phyloP scores from a whole-genome alignment of 2,329 filamentous ascomycete species.

The Calycina herbarum region DNA sequence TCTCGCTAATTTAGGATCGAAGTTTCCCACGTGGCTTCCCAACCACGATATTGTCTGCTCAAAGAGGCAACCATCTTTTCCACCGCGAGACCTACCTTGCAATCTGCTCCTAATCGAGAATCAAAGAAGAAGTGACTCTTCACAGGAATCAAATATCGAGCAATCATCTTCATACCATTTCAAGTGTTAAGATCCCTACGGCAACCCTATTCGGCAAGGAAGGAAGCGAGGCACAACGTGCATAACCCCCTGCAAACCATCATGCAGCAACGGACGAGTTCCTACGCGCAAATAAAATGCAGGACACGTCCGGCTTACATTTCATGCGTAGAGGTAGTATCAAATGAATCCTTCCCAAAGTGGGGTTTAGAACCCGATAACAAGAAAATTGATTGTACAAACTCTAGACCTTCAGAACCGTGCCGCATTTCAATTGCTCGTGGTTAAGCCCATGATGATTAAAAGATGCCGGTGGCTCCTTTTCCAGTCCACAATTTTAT shows the following conservation, averaged over 20 bases:
- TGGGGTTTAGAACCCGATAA: not conserved
- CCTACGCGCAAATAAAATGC: not conserved
- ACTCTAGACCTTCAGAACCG: not conserved
- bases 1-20: not conserved
- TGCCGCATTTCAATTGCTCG: not conserved
- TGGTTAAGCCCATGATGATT: not conserved
- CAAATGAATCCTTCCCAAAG: slow-evolving; percentile 4
- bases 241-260: not conserved
- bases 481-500: not conserved
- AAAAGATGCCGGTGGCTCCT: not conserved
- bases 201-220: not conserved
- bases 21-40: no score
- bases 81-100: no score
- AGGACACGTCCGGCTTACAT: not conserved
- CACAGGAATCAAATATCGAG: no score
- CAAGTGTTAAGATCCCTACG: no score
- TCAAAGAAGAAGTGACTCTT: no score
- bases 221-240: not conserved
- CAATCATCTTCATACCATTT: no score
- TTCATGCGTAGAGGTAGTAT: not conserved
- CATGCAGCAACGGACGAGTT: not conserved
- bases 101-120: no score
- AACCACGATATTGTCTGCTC: no score
- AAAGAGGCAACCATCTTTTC: no score
- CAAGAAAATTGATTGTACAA: not conserved